A percentile compares a stretch with the other conserved stretches of the same genome.
phyloP scores from a whole-genome alignment of 2,329 filamentous ascomycete species.

The Thelonectria blattea region DNA sequence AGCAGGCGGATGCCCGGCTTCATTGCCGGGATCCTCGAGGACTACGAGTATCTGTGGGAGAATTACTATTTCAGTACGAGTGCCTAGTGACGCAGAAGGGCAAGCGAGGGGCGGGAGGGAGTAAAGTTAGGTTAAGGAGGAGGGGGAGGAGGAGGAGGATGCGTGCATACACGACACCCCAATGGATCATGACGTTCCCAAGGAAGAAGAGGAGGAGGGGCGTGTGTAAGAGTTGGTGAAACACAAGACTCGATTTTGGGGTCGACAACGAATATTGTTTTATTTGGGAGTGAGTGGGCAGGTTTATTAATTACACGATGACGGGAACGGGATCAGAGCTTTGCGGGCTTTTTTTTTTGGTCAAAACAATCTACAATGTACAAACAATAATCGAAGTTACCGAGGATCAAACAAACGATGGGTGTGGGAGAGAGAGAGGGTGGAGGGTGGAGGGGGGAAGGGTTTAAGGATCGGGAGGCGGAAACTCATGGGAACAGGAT shows the following conservation, averaged over 20 bases:
- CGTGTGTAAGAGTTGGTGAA: neutral
- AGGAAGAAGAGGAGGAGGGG: neutral
- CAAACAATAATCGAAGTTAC: neutral
- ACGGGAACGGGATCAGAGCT: neutral
- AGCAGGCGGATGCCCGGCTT: constrained; percentile 80
- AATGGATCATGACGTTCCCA: constrained; percentile 5
- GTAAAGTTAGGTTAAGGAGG: neutral
- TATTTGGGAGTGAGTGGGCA: neutral
- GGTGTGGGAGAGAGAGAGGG: too few species aligned
- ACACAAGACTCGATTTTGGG: neutral
- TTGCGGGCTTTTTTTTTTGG: neutral
- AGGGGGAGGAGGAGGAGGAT: neutral
- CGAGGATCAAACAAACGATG: neutral
- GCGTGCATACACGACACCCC: neutral
- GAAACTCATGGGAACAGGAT: neutral
- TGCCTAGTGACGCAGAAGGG: constrained; percentile 27
- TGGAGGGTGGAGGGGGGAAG: neutral
- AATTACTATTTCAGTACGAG: constrained; percentile 89
- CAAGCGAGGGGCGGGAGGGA: too few species aligned
- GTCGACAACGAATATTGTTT: constrained; percentile 3
- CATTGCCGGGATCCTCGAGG: constrained; percentile 84
- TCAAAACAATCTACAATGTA: neutral
- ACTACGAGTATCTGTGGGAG: constrained; percentile 98
- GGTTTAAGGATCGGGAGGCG: neutral
- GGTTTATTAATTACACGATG: constrained; percentile 5